Evolutionary conservation across 805 yeast species (phyloP).

Genomic region (Ogataea populi-albae): DNA sequence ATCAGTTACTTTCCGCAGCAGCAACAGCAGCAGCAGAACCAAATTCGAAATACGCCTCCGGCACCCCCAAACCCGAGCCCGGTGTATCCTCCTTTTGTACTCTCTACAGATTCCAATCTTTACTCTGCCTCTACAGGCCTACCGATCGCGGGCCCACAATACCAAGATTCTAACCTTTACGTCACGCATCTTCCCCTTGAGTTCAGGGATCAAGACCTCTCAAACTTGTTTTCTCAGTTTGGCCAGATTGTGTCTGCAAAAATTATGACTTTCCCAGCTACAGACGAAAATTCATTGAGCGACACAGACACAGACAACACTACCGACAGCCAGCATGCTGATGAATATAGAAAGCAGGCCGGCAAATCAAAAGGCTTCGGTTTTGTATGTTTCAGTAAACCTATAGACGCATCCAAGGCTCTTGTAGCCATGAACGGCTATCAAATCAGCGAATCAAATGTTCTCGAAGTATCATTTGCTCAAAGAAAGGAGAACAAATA

Average conservation of each 20-base stretch:
- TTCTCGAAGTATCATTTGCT: conserved; percentile 62
- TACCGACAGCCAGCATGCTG: conserved; percentile 2
- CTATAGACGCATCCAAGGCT: conserved; percentile 67
- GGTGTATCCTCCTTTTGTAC: conserved; percentile 22
- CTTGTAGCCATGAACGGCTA: conserved; percentile 60
- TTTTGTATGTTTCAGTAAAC: conserved; percentile 69
- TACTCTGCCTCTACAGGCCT: conserved; percentile 33
- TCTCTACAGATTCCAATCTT: conserved; percentile 29
- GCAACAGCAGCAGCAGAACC: not conserved
- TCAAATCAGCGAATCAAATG: conserved; percentile 33
- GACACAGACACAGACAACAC: not conserved
- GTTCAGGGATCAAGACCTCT: conserved; percentile 54
- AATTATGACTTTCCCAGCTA: conserved; percentile 45
- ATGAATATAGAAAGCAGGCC: conserved; percentile 3
- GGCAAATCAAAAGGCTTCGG: conserved; percentile 71
- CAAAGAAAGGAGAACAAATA: conserved; percentile 63
- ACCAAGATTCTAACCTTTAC: conserved; percentile 71
- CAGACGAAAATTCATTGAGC: not conserved
- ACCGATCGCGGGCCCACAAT: conserved; percentile 44
- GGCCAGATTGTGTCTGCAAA: conserved; percentile 56
- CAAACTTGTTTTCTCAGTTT: conserved; percentile 40
- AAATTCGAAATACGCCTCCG: no score
- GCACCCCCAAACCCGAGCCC: no score
- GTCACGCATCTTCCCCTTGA: conserved; percentile 59
- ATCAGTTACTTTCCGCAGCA: conserved; percentile 9